Evolutionary conservation across 2,329 filamentous ascomycete species (phyloP).

Genomic region (Trichoderma atroviride): DNA sequence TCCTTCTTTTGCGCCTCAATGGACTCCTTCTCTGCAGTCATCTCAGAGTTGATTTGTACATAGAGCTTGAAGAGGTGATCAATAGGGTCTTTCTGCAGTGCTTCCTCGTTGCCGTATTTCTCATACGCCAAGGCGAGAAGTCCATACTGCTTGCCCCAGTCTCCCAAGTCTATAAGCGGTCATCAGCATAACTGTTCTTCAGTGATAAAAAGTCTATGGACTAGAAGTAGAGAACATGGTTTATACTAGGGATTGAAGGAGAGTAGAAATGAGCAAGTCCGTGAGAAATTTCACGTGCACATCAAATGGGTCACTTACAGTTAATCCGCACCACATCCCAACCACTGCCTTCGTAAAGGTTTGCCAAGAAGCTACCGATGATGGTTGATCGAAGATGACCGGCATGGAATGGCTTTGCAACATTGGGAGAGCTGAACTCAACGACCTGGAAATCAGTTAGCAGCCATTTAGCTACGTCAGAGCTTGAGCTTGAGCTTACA

Average conservation of each 20-base stretch:
- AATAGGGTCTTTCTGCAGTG: conserved; percentile 72
- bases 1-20: conserved; percentile 60
- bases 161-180: conserved; percentile 62
- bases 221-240: not conserved
- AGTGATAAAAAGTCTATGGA: no score
- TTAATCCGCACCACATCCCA: conserved; percentile 77
- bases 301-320: conserved; percentile 34
- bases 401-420: conserved; percentile 82
- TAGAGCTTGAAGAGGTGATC: conserved; percentile 83
- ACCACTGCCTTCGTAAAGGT: conserved; percentile 69
- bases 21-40: conserved; percentile 66
- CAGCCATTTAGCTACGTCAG: not conserved
- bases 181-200: not conserved
- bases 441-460: conserved; percentile 52
- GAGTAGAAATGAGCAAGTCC: not conserved
- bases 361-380: conserved; percentile 75
- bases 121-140: conserved; percentile 75
- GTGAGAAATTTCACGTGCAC: not conserved
- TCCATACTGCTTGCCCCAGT: conserved; percentile 80
- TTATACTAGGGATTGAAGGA: not conserved
- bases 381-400: conserved; percentile 78
- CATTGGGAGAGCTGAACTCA: conserved; percentile 85
- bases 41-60: conserved; percentile 72
- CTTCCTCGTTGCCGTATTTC: conserved; percentile 73
- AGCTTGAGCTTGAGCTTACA: conserved; percentile 20